Evolutionary conservation across 768 basidiomycete species (phyloP).

Genomic region (Austroboletus eburneus): DNA sequence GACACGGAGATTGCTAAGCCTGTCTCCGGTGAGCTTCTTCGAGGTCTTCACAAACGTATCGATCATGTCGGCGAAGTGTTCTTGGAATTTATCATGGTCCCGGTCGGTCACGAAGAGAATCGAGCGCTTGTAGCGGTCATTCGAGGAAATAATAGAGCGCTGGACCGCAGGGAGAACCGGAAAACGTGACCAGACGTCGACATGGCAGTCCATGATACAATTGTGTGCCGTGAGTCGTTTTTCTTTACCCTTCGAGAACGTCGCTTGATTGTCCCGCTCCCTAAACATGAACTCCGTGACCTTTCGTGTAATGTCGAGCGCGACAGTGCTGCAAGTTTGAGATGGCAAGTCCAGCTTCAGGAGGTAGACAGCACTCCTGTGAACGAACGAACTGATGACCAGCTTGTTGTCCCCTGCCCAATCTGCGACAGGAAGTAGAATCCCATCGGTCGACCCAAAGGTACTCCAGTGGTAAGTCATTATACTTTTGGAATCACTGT

Average conservation of each 20-base stretch:
- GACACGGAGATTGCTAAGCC: conserved; percentile 36
- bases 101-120: conserved; percentile 43
- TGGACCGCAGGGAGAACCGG: conserved; percentile 52
- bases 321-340: conserved; percentile 40
- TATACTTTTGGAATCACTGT: conserved; percentile 18
- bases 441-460: conserved; percentile 50
- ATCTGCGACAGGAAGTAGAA: conserved; percentile 32
- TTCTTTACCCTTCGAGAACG: conserved; percentile 9
- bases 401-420: conserved; percentile 24
- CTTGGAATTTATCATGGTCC: conserved; percentile 31
- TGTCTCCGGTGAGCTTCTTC: conserved; percentile 47
- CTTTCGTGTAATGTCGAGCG: conserved; percentile 51
- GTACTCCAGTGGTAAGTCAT: conserved; percentile 53
- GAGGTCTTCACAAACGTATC: conserved; percentile 44
- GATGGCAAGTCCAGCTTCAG: conserved; percentile 35
- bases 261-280: conserved; percentile 32
- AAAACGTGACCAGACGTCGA: conserved; percentile 57
- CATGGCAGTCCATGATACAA: conserved; percentile 48
- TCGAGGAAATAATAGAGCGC: conserved; percentile 38
- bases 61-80: conserved; percentile 45
- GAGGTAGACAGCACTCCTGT: conserved; percentile 40
- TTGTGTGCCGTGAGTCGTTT: conserved; percentile 38
- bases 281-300: conserved; percentile 56
- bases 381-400: conserved; percentile 44
- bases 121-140: conserved; percentile 28